Conservation (phyloP, 2,329 filamentous ascomycete species). For the Parafenestella ontariensis region DNA sequence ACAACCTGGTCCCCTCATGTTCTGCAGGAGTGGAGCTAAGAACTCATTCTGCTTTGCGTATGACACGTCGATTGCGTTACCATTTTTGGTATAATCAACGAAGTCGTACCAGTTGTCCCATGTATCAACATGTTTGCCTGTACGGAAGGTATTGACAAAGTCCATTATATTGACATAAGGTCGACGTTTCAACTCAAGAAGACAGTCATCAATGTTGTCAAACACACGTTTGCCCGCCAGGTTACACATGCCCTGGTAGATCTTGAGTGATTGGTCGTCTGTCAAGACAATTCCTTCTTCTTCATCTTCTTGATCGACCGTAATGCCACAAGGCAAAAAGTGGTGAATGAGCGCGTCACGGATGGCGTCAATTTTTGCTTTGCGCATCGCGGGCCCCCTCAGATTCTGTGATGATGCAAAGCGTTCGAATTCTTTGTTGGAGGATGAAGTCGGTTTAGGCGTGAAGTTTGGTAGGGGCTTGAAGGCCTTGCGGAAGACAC, state of each 20-base stretch:
- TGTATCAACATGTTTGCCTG: neutral
- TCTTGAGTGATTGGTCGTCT: slow-evolving; percentile 3
- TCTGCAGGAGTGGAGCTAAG: slow-evolving; percentile 2
- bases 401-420: neutral
- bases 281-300: neutral
- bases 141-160: slow-evolving; percentile 1
- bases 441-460: neutral
- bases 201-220: neutral
- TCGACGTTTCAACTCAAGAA: neutral
- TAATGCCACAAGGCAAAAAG: slow-evolving; percentile 1
- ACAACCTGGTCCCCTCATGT: neutral
- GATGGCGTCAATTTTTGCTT: slow-evolving; percentile 3
- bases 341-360: slow-evolving; percentile 1
- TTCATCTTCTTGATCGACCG: neutral
- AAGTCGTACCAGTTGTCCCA: neutral
- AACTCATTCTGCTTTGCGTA: slow-evolving; percentile 5
- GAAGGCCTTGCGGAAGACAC: slow-evolving; percentile 1
- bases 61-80: neutral
- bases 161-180: slow-evolving; percentile 9
- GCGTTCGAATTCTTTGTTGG: slow-evolving; percentile 3
- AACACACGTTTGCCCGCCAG: neutral
- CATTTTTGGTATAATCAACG: neutral
- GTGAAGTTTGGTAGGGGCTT: neutral
- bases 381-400: neutral
- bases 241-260: slow-evolving; percentile 7